Evolutionary conservation across 306 rosid species (phyloP).

Genomic region (Ziziphus jujuba): DNA sequence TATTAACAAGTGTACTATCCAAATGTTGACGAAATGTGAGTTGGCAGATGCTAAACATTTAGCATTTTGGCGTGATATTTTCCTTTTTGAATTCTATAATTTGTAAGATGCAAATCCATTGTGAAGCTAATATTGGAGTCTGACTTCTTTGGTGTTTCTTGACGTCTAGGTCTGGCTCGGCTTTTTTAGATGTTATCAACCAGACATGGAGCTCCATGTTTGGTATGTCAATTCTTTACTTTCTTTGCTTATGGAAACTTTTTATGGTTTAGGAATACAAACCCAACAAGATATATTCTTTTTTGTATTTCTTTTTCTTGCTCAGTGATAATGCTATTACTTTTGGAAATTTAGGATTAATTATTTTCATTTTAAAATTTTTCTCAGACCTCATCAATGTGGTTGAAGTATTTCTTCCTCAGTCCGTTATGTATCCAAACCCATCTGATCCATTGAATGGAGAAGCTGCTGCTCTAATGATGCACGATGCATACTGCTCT

Average conservation of each 20-base stretch:
- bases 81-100: constrained; percentile 8
- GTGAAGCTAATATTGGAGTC: constrained; percentile 3
- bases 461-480: constrained; percentile 90
- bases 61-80: no score
- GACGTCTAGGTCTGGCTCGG: constrained; percentile 80
- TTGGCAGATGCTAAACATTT: no score
- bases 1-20: no score
- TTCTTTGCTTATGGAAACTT: constrained; percentile 4
- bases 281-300: background rate
- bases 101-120: background rate
- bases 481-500: constrained; percentile 66
- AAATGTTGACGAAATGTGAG: no score
- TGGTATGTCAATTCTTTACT: constrained; percentile 42
- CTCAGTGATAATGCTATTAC: constrained; percentile 17
- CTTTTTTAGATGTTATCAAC: constrained; percentile 91
- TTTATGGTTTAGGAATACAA: constrained; percentile 11
- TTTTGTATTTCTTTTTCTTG: constrained; percentile 5
- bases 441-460: constrained; percentile 82
- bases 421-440: constrained; percentile 88
- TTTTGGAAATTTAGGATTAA: constrained; percentile 16
- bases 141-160: constrained; percentile 28
- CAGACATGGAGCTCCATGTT: constrained; percentile 97
- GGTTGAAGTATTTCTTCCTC: constrained; percentile 88
- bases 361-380: constrained; percentile 9
- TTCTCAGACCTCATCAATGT: constrained; percentile 78